Conservation (phyloP, 257 asterid species). For the Avicennia marina region DNA sequence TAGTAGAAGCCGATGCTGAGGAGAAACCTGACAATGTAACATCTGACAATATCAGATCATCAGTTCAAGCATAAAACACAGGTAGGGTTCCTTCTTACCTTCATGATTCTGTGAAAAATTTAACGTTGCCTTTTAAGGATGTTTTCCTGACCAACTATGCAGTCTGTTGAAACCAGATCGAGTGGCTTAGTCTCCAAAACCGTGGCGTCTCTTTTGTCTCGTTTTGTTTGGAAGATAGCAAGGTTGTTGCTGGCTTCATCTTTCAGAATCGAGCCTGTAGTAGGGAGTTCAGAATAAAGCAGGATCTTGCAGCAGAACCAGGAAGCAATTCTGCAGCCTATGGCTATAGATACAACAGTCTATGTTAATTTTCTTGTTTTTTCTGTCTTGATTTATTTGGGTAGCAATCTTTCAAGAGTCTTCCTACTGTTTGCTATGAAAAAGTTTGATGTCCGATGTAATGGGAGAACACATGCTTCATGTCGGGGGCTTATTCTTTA, state of each 20-base stretch:
- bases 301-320: neutral
- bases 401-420: neutral
- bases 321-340: neutral
- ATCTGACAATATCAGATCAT: no score
- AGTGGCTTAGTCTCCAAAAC: neutral
- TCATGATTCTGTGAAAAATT: no score
- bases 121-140: no score
- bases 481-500: neutral
- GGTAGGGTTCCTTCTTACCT: neutral
- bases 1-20: conserved; percentile 19
- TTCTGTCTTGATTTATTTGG: neutral
- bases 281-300: conserved; percentile 14
- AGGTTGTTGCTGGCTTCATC: neutral
- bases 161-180: no score
- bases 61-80: conserved; percentile 1
- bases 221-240: neutral
- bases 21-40: neutral
- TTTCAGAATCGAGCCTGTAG: neutral
- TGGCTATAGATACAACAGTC: neutral
- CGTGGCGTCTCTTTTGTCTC: neutral
- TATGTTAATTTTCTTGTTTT: conserved; percentile 6
- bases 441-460: neutral
- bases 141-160: no score
- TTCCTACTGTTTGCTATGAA: neutral
- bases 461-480: neutral